Percentiles rank a stretch among this genome's conserved stretches.
phyloP scores from a whole-genome alignment of 2,329 filamentous ascomycete genomes.

The Pseudogymnoascus sp. region DNA sequence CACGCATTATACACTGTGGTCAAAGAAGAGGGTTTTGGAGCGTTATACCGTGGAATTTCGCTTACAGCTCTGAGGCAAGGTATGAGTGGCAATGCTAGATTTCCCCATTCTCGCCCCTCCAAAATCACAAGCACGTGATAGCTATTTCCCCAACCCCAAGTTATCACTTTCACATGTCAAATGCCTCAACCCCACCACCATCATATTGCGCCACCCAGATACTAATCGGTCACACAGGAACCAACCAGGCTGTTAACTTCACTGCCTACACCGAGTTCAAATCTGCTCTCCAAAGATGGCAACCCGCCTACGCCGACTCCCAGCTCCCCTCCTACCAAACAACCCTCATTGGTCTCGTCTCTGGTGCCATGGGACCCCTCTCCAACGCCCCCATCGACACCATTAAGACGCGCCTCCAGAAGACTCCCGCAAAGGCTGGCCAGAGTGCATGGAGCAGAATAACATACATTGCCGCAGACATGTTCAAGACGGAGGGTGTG shows the following conservation, averaged over 20 bases:
- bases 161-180: conserved; percentile 10
- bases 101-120: conserved; percentile 7
- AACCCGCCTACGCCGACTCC: conserved; percentile 55
- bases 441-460: conserved; percentile 76
- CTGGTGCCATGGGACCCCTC: conserved; percentile 88
- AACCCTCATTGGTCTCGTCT: conserved; percentile 74
- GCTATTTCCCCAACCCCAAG: conserved; percentile 6
- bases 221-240: conserved; percentile 1
- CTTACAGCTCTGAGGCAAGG: conserved; percentile 91
- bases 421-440: conserved; percentile 72
- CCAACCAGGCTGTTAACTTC: conserved; percentile 98
- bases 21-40: conserved; percentile 78
- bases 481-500: conserved; percentile 90
- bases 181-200: neutral
- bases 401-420: conserved; percentile 95
- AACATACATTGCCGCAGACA: conserved; percentile 64
- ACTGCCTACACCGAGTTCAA: conserved; percentile 96
- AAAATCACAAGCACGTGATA: neutral
- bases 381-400: conserved; percentile 98
- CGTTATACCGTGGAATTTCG: conserved; percentile 86
- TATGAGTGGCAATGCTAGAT: conserved; percentile 27
- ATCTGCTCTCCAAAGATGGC: conserved; percentile 60
- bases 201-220: neutral
- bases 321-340: conserved; percentile 84
- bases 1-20: conserved; percentile 78